Evolutionary conservation across 2,329 filamentous ascomycete species (phyloP), one percentile per base, ranked within the genome.

Genomic region (Aspergillus fumigatus): DNA sequence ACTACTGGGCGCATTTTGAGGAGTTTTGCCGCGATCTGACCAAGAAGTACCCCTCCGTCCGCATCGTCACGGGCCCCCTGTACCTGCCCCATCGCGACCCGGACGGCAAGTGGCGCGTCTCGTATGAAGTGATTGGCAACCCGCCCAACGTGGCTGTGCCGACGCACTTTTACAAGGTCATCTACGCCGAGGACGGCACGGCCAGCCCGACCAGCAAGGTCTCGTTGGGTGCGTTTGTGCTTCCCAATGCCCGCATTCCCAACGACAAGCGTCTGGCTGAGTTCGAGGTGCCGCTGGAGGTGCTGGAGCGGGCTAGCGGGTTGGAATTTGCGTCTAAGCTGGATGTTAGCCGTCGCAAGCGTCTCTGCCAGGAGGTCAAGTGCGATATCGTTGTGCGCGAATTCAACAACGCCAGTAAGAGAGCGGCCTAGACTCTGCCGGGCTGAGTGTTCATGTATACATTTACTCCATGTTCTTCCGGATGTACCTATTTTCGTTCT

Each of bases 1-100:
- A 99, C 78, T 99, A 99, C 83, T 99, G 94, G 94, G 89, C 94
- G 40, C 94, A 99, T 74, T 92, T 99, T 64, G 94, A 99, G 78
- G 93, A 97, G 70, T 99, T 97, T 70, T 97, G 93, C 77, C 85
- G 94, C 9, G 81, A 91, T 19, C 80, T 99, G 62, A 93, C 92
- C 0, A 77, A 80, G 49, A 82, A 80, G 53, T 99, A 97, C 71
- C 92, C 93, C 1, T 89, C 84, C 45, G 93, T 99, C 26, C 84
- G 94, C 60, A 88, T 97, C 64, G 90, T 97, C 55, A 99, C 94
- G 0, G 94, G 94, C 0, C 94, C 94, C 2, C 77, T 99, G 47
- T 99, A 99, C 76, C 83, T 99, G 23, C 94, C 94, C 9, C 89
- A 89, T 73, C 84, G 87, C 58, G 91, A 96, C 63, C 81, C 86